Evolutionary conservation across 1,139 yeast genomes (phyloP), one percentile per base, ranked within the genome.

Genomic region (Debaryomycetaceae sp.): DNA sequence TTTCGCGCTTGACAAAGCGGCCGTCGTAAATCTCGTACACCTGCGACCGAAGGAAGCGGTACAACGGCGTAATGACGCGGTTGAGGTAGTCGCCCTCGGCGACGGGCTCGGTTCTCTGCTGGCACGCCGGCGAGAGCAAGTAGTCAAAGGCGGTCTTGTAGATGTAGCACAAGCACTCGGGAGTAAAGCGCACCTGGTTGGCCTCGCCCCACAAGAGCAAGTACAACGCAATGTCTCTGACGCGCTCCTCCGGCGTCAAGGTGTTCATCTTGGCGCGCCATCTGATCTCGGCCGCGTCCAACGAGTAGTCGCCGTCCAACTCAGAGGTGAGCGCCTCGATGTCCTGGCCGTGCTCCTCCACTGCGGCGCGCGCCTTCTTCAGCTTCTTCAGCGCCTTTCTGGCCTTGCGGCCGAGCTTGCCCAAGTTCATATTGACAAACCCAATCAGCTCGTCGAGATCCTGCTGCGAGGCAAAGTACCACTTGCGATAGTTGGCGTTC

Each of bases 171-270:
- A 89, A 65, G 58, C 85, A 74, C 65, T 91, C 99, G 10, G 98
- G 88, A 35, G 91, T 80, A 61, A 89, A 93, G 56, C 98, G 78
- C 39, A 91, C 89, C 66, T 91, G 97, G 62, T 89, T 89, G 26
- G 97, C 95, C 65, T 91, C 99, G 58, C 98, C 98, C 99, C 99
- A 91, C 48, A 88, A 72, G 52, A 89, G 72, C 48, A 91, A 68
- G 65, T 86, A 91, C 40, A 91, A 74, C 5, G 97, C 91, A 41
- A 91, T 62, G 53, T 91, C 97, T 54, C 94, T 79, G 27, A 85
- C 88, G 58, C 94, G 79, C 56, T 89, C 96, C 45, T 67, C 73
- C 3, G 74, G 74, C 27, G 61, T 47, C 39, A 67, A 58, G 17
- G 61, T 47, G 43, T 67, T 66, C 73, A 67, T 66, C 52, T 59